phyloP scores from a whole-genome alignment of 2,329 filamentous ascomycete species.

The Torrubiellomyces zombiae region DNA sequence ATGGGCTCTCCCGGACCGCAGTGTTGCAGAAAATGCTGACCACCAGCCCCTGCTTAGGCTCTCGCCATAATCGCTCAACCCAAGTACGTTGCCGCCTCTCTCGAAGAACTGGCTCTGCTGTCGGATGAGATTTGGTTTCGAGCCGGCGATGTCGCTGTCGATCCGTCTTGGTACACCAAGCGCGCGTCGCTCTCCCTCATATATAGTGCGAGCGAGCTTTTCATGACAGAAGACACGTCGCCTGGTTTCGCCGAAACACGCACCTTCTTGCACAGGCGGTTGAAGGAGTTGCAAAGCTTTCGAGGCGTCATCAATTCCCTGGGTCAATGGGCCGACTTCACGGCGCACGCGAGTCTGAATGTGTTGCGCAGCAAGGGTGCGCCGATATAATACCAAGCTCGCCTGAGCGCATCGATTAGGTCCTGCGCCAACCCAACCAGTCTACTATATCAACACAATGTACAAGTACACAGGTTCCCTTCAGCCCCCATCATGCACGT shows the following conservation, averaged over 20 bases:
- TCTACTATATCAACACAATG: no score
- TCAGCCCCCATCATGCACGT: no score
- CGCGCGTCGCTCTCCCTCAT: constrained; percentile 37
- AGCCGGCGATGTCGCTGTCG: constrained; percentile 65
- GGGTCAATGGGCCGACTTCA: constrained; percentile 69
- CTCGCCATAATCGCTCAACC: constrained; percentile 82
- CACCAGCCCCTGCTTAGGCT: constrained; percentile 36
- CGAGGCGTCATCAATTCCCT: constrained; percentile 46
- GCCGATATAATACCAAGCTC: constrained; percentile 40
- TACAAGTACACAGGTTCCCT: no score
- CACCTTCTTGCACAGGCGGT: constrained; percentile 58
- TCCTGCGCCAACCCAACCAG: background rate
- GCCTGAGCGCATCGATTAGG: background rate
- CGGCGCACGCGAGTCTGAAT: constrained; percentile 60
- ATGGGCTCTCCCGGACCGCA: no score
- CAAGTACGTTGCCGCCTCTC: constrained; percentile 54
- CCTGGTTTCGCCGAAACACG: constrained; percentile 60
- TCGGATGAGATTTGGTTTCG: constrained; percentile 89
- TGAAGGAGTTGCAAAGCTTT: constrained; percentile 50
- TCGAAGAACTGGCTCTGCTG: constrained; percentile 64
- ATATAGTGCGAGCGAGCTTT: constrained; percentile 65
- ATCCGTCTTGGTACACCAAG: constrained; percentile 72
- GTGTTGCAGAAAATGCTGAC: constrained; percentile 1
- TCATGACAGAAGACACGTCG: constrained; percentile 81
- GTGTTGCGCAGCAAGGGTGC: constrained; percentile 76